Conservation (phyloP, 2,329 filamentous ascomycete genomes). For the Teratosphaeria epicoccoides region DNA sequence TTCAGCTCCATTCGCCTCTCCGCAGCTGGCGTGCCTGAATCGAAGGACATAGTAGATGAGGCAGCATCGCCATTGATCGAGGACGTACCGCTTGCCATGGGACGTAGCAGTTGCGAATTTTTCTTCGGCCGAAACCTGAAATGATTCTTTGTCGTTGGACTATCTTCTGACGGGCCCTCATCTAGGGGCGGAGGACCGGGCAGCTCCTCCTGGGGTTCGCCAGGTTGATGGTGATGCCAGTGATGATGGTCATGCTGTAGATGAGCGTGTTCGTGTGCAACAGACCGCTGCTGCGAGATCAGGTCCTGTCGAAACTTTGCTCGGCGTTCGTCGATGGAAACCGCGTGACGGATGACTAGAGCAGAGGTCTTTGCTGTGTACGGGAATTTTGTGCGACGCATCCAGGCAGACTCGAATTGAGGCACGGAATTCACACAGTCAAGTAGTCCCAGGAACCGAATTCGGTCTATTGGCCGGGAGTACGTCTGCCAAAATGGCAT, state of each 20-base stretch:
- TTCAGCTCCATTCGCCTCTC: slow-evolving; percentile 13
- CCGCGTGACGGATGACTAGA: slow-evolving; percentile 55
- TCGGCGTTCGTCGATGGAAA: slow-evolving; percentile 59
- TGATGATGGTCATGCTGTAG: not conserved
- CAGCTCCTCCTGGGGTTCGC: not conserved
- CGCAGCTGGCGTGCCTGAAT: slow-evolving; percentile 9
- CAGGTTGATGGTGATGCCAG: not conserved
- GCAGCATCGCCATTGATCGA: slow-evolving; percentile 5
- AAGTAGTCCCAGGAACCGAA: slow-evolving; percentile 68
- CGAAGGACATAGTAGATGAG: slow-evolving; percentile 20
- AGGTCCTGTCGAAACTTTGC: slow-evolving; percentile 64
- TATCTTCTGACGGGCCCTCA: slow-evolving; percentile 3
- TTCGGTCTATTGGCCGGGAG: slow-evolving; percentile 60
- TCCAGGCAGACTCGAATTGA: slow-evolving; percentile 63
- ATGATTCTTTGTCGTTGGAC: slow-evolving; percentile 2
- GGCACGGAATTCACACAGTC: slow-evolving; percentile 32
- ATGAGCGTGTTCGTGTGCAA: slow-evolving; percentile 7
- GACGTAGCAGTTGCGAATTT: not conserved
- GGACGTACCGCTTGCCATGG: not conserved
- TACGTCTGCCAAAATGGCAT: too few species aligned
- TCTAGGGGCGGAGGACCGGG: slow-evolving; percentile 1
- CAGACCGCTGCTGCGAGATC: slow-evolving; percentile 39
- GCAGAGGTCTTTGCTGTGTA: slow-evolving; percentile 49
- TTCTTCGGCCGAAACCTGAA: not conserved
- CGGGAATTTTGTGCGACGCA: slow-evolving; percentile 68